These are phyloP conservation scores for Thalassiosira livingstoniorum DNA, from an alignment of 352 stramenopile species.

Conservation along the genomic window DNA sequence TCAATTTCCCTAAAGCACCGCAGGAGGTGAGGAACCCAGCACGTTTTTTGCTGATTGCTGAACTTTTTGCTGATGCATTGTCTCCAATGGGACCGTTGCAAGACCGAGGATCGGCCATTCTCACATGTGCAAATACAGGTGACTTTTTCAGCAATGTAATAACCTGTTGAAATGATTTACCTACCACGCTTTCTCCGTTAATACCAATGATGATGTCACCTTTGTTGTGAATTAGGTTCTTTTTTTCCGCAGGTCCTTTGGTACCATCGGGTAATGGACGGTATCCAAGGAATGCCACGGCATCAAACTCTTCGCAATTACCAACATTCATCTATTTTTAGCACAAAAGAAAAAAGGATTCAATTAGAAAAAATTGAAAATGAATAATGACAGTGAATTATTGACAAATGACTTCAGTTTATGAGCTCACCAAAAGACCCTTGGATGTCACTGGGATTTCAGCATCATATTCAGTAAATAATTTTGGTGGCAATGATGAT, in stretches of 20 bases:
- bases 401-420: too few relatives aligned
- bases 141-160: conserved; percentile 81
- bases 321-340: conserved; percentile 88
- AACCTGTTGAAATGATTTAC: conserved; percentile 84
- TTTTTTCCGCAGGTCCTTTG: conserved; percentile 77
- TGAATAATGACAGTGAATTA: too few relatives aligned
- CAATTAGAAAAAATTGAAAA: not conserved
- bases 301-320: conserved; percentile 76
- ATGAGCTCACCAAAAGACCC: conserved; percentile 40
- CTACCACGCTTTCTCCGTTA: conserved; percentile 77
- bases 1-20: conserved; percentile 63
- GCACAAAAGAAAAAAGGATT: conserved; percentile 49
- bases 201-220: conserved; percentile 86
- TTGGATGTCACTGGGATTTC: conserved; percentile 53
- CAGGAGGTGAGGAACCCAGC: conserved; percentile 74
- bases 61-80: conserved; percentile 56
- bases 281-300: conserved; percentile 83
- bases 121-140: conserved; percentile 77
- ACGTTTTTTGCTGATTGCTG: conserved; percentile 48
- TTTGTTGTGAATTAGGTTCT: conserved; percentile 70
- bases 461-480: conserved; percentile 86
- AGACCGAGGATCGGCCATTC: too few relatives aligned
- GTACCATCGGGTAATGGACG: conserved; percentile 66
- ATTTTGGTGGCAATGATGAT: conserved; percentile 64
- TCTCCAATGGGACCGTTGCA: too few relatives aligned